These are phyloP conservation scores for Harringtonia lauricola DNA, from an alignment of 2,329 filamentous ascomycete species.

Conservation along the genomic window DNA sequence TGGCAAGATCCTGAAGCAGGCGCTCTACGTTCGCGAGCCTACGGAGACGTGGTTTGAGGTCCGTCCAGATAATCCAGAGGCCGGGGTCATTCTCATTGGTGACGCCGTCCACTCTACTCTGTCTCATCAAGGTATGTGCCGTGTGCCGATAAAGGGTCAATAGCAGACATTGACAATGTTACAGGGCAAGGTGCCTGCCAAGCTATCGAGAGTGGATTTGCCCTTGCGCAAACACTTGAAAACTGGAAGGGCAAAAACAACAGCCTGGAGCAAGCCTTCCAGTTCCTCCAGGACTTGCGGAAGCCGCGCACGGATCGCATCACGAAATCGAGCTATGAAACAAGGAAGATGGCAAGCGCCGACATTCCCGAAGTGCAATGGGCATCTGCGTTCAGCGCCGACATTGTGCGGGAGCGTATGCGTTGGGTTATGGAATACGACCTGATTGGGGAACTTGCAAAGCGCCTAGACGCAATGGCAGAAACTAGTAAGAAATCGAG, in stretches of 20 bases:
- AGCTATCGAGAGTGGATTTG: conserved; percentile 26
- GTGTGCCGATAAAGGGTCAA: background rate
- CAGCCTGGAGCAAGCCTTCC: conserved; percentile 4
- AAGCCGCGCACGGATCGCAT: conserved; percentile 10
- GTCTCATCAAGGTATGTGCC: conserved; percentile 30
- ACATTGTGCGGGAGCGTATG: conserved; percentile 9
- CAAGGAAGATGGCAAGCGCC: conserved; percentile 11
- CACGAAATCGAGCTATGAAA: conserved; percentile 10
- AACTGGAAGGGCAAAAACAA: conserved; percentile 8
- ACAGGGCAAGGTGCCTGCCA: conserved; percentile 30
- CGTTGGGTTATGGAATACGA: conserved; percentile 12
- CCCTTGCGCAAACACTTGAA: conserved; percentile 17
- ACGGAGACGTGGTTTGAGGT: conserved; percentile 34
- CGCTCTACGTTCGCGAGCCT: conserved; percentile 17
- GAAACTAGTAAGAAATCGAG: too few species aligned
- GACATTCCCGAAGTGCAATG: conserved; percentile 11
- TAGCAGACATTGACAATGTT: too few species aligned
- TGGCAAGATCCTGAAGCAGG: conserved; percentile 14
- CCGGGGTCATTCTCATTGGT: conserved; percentile 35
- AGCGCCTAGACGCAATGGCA: background rate
- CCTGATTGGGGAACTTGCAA: conserved; percentile 8
- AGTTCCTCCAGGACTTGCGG: conserved; percentile 10
- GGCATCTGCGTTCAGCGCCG: conserved; percentile 5
- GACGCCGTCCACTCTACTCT: conserved; percentile 46
- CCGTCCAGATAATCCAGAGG: conserved; percentile 33